Evolutionary conservation across 2,329 filamentous ascomycete genomes (phyloP).

Genomic region (Herpotrichia juniperi): DNA sequence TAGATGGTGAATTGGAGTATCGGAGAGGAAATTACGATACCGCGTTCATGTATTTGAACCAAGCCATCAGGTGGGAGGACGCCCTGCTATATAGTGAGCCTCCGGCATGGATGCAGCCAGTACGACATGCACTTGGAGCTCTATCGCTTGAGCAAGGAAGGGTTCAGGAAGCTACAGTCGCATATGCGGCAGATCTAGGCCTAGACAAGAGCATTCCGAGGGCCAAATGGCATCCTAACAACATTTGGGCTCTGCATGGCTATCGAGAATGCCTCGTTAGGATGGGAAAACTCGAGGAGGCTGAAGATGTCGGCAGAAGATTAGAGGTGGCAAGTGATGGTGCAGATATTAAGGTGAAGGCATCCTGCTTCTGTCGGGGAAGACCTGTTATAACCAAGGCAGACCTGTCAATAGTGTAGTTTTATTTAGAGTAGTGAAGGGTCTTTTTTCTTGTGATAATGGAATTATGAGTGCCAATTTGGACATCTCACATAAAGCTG

Average conservation of each 20-base stretch:
- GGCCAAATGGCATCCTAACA: constrained; percentile 67
- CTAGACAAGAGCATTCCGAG: constrained; percentile 58
- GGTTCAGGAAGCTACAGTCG: constrained; percentile 28
- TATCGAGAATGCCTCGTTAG: constrained; percentile 68
- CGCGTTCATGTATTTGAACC: constrained; percentile 62
- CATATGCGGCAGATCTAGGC: constrained; percentile 38
- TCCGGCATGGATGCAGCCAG: constrained; percentile 77
- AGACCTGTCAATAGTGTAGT: too few relatives aligned
- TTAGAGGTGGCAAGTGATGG: constrained; percentile 56
- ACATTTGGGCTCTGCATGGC: constrained; percentile 74
- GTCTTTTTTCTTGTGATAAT: too few relatives aligned
- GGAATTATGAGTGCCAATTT: too few relatives aligned
- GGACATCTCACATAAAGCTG: too few relatives aligned
- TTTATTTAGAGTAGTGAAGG: too few relatives aligned
- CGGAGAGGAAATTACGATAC: constrained; percentile 59
- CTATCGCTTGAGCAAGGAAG: constrained; percentile 67
- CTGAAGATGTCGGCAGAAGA: constrained; percentile 49
- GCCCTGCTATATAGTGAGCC: constrained; percentile 70
- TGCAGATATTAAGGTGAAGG: constrained; percentile 62
- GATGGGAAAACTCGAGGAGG: constrained; percentile 55
- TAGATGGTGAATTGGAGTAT: constrained; percentile 73
- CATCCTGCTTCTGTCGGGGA: constrained; percentile 62
- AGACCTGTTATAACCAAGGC: too few relatives aligned
- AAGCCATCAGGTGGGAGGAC: constrained; percentile 63
- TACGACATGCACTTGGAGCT: constrained; percentile 69